Conservation (phyloP, 768 basidiomycete species). For the Hortiboletus campestris region DNA sequence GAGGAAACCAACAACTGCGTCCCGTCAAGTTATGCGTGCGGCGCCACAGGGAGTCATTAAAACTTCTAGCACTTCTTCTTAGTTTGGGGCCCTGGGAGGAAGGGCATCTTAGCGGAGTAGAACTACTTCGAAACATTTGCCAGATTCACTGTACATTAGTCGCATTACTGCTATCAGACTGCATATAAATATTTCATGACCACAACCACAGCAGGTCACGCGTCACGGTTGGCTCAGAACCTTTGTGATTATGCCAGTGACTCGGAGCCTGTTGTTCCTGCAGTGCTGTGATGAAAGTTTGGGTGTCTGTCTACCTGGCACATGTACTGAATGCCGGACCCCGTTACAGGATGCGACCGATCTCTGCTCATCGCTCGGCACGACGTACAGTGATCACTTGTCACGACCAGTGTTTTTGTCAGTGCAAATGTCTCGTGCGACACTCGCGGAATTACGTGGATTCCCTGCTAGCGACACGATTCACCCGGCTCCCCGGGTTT, state of each 20-base stretch:
- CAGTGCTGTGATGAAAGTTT: too few relatives aligned
- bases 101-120: slow-evolving; percentile 12
- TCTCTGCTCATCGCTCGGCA: not conserved
- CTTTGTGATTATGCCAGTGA: not conserved
- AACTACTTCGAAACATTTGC: not conserved
- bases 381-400: not conserved
- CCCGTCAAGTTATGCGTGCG: slow-evolving; percentile 12
- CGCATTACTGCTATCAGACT: slow-evolving; percentile 7
- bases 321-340: not conserved
- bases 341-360: not conserved
- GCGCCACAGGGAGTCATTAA: slow-evolving; percentile 13
- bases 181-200: slow-evolving; percentile 1
- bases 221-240: not conserved
- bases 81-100: slow-evolving; percentile 23
- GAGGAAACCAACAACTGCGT: slow-evolving; percentile 7
- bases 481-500: not conserved
- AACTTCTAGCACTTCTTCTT: slow-evolving; percentile 26
- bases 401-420: not conserved
- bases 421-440: not conserved
- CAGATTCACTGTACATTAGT: slow-evolving; percentile 27
- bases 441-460: not conserved
- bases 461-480: not conserved
- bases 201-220: not conserved
- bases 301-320: too few relatives aligned
- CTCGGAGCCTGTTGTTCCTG: not conserved